Conservation (phyloP, 768 basidiomycete genomes). For the Suillus paluster region DNA sequence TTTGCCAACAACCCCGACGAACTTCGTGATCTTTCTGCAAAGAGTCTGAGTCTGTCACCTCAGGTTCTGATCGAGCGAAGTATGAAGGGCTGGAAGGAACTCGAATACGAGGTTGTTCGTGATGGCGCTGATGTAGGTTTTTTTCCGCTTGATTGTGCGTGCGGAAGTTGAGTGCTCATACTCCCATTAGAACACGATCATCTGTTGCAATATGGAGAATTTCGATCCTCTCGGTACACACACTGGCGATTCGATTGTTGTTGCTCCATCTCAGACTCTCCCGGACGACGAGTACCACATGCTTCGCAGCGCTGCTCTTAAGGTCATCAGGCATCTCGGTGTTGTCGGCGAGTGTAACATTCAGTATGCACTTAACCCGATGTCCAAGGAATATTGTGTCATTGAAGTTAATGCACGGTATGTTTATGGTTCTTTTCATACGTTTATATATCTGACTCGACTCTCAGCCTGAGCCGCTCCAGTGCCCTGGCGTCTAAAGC, state of each 20-base stretch:
- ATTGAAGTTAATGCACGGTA: slow-evolving; percentile 97
- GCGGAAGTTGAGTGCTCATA: slow-evolving; percentile 16
- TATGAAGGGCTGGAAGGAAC: slow-evolving; percentile 99
- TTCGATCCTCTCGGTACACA: slow-evolving; percentile 99
- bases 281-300: slow-evolving; percentile 99
- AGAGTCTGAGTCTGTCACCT: slow-evolving; percentile 86
- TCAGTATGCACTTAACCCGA: slow-evolving; percentile 96
- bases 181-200: slow-evolving; percentile 85
- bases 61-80: slow-evolving; percentile 97
- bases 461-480: slow-evolving; percentile 72
- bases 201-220: slow-evolving; percentile 99
- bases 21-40: slow-evolving; percentile 91
- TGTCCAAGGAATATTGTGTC: slow-evolving; percentile 92
- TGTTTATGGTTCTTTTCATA: slow-evolving; percentile 6
- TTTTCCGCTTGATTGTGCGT: slow-evolving; percentile 13
- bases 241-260: slow-evolving; percentile 99
- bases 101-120: slow-evolving; percentile 99
- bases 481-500: slow-evolving; percentile 98
- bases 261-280: slow-evolving; percentile 96
- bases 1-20: slow-evolving; percentile 96
- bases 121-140: slow-evolving; percentile 91
- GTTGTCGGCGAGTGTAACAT: slow-evolving; percentile 97
- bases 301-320: slow-evolving; percentile 96
- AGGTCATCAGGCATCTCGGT: slow-evolving; percentile 89
- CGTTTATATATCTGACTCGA: slow-evolving; percentile 1